Evolutionary conservation across 495 filamentous ascomycete genomes (phyloP).

Genomic region (Paragyromitra xinjiangensis): DNA sequence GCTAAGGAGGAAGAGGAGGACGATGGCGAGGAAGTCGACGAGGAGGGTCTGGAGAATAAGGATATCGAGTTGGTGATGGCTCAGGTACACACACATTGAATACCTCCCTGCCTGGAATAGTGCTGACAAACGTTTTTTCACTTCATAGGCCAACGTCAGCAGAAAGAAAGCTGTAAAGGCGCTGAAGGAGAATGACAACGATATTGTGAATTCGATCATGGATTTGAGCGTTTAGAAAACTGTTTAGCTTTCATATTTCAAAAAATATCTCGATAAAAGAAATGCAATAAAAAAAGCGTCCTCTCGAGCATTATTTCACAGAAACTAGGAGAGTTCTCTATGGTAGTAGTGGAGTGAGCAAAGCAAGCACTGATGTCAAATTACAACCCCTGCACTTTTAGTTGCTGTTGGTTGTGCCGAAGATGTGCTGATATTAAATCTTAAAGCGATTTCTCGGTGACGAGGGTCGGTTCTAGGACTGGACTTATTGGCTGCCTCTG

Average conservation of each 20-base stretch:
- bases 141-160: slow-evolving; percentile 83
- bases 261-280: slow-evolving; percentile 39
- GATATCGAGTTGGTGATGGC: slow-evolving; percentile 99
- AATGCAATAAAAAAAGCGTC: slow-evolving; percentile 43
- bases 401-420: slow-evolving; percentile 28
- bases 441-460: slow-evolving; percentile 21
- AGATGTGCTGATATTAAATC: slow-evolving; percentile 69
- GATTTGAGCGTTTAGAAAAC: slow-evolving; percentile 85
- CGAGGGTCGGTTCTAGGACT: slow-evolving; percentile 13
- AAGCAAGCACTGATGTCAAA: slow-evolving; percentile 36
- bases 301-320: slow-evolving; percentile 14
- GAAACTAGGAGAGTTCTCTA: background rate
- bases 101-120: background rate
- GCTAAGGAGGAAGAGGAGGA: slow-evolving; percentile 88
- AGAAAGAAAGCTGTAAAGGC: slow-evolving; percentile 99
- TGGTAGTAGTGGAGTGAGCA: background rate
- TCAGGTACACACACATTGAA: slow-evolving; percentile 49
- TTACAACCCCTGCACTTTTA: slow-evolving; percentile 29
- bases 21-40: slow-evolving; percentile 94
- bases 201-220: slow-evolving; percentile 99
- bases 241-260: slow-evolving; percentile 35
- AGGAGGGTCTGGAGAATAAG: slow-evolving; percentile 92
- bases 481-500: slow-evolving; percentile 1
- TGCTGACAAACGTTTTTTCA: slow-evolving; percentile 35
- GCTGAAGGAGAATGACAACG: slow-evolving; percentile 97